These are phyloP conservation scores for Mycena olivaceomarginata DNA, from an alignment of 768 basidiomycete species.

Conservation along the genomic window DNA sequence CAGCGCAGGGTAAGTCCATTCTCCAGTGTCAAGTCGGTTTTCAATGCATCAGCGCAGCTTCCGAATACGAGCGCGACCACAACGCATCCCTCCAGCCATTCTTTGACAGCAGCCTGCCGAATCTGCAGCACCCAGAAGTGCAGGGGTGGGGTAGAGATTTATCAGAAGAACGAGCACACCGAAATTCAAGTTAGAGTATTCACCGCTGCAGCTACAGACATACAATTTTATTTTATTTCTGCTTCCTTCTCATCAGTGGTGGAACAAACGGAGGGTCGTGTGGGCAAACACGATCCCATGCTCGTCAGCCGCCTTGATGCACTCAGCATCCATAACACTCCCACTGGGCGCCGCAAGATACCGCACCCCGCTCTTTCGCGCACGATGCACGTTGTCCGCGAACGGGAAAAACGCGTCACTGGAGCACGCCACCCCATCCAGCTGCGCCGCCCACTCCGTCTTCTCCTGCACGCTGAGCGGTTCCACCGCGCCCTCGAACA, in stretches of 20 bases:
- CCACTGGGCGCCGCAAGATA: conserved; percentile 96
- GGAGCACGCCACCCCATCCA: conserved; percentile 93
- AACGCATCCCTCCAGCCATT: conserved; percentile 78
- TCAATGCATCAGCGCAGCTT: conserved; percentile 62
- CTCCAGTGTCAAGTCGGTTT: background rate
- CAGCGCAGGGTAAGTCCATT: conserved; percentile 77
- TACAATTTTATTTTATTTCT: conserved; percentile 7
- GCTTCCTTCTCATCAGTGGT: conserved; percentile 73
- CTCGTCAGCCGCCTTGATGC: conserved; percentile 97
- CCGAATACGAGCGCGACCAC: conserved; percentile 82
- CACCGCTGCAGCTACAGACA: background rate
- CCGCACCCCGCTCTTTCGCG: conserved; percentile 92
- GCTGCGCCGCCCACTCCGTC: conserved; percentile 80
- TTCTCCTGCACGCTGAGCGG: conserved; percentile 83
- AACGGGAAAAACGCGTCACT: conserved; percentile 99
- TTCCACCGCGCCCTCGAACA: conserved; percentile 85
- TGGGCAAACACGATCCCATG: conserved; percentile 94
- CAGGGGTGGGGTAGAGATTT: conserved; percentile 81
- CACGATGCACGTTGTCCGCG: conserved; percentile 97
- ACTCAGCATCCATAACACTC: conserved; percentile 98
- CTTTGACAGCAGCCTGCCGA: conserved; percentile 87
- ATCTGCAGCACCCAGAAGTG: conserved; percentile 83
- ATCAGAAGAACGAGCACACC: conserved; percentile 63
- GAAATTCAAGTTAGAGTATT: conserved; percentile 2
- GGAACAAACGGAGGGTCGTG: conserved; percentile 92